phyloP scores from a whole-genome alignment of 73 alveolate genomes.

The Halteria grandinella region DNA sequence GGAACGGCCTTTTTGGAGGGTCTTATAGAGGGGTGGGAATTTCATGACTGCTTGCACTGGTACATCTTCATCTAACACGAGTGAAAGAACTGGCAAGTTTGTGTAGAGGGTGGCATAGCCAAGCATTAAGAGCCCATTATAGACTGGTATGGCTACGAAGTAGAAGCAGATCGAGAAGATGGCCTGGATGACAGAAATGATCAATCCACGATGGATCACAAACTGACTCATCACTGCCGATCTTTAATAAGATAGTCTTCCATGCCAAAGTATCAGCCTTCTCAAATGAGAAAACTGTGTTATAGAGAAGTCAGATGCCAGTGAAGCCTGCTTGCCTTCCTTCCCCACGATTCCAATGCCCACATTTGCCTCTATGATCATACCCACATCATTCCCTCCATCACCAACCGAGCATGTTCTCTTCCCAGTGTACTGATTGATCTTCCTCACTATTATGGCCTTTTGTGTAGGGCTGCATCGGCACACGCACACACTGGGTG shows the following conservation, averaged over 20 bases:
- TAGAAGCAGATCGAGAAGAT: conserved; percentile 88
- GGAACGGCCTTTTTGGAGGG: conserved; percentile 88
- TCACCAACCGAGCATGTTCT: conserved; percentile 96
- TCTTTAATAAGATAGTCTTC: conserved; percentile 93
- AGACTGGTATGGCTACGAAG: conserved; percentile 89
- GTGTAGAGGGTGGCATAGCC: conserved; percentile 97
- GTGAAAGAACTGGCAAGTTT: conserved; percentile 90
- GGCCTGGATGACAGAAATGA: conserved; percentile 88
- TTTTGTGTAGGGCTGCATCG: conserved; percentile 98
- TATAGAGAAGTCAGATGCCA: conserved; percentile 98
- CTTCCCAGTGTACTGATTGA: conserved; percentile 82
- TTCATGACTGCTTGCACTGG: conserved; percentile 72
- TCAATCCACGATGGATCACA: conserved; percentile 96
- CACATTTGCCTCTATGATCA: conserved; percentile 97
- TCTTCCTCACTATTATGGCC: conserved; percentile 85
- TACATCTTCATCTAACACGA: conserved; percentile 92
- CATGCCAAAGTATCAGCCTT: conserved; percentile 95
- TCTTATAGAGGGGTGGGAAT: conserved; percentile 90
- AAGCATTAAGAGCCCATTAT: conserved; percentile 91
- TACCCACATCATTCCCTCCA: conserved; percentile 99
- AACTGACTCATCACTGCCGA: conserved; percentile 88
- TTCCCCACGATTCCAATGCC: conserved; percentile 97
- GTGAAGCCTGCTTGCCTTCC: conserved; percentile 98
- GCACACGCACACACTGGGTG: conserved; percentile 95
- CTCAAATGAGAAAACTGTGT: conserved; percentile 81